Conservation (phyloP, 176 grass and related monocot species). For the Elymus sibiricus region DNA sequence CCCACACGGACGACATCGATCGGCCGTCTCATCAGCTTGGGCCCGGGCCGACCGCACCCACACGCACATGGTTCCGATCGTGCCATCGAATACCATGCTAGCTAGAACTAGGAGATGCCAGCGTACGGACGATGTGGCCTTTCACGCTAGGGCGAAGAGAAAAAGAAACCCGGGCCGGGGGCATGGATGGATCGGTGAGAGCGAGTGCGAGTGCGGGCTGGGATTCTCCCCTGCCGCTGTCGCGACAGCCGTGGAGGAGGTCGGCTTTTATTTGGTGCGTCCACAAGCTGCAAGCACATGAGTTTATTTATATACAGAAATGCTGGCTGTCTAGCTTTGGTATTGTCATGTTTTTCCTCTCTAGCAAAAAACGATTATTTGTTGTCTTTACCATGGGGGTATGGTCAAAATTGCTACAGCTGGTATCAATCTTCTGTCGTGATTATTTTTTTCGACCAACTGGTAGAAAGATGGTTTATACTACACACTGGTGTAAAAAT, state of each 20-base stretch:
- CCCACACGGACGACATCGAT: not conserved
- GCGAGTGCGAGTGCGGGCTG: not conserved
- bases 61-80: not conserved
- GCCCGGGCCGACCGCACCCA: not conserved
- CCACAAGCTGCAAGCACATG: constrained; percentile 7
- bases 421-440: no score
- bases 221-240: constrained; percentile 2
- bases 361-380: not conserved
- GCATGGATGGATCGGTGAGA: not conserved
- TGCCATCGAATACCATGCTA: not conserved
- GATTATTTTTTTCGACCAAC: no score
- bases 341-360: not conserved
- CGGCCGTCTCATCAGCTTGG: not conserved
- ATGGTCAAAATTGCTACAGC: no score
- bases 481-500: no score
- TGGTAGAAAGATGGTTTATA: no score
- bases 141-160: not conserved
- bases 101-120: not conserved
- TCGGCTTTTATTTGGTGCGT: constrained; percentile 1
- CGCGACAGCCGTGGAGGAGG: constrained; percentile 24
- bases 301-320: no score
- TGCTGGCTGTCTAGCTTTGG: not conserved
- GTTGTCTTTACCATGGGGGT: not conserved
- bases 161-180: not conserved
- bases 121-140: not conserved